Percentiles rank a stretch among this genome's conserved stretches.
These are phyloP conservation scores for Cucurbita ficifolia DNA, from an alignment of 306 rosid species.

Conservation along the genomic window DNA sequence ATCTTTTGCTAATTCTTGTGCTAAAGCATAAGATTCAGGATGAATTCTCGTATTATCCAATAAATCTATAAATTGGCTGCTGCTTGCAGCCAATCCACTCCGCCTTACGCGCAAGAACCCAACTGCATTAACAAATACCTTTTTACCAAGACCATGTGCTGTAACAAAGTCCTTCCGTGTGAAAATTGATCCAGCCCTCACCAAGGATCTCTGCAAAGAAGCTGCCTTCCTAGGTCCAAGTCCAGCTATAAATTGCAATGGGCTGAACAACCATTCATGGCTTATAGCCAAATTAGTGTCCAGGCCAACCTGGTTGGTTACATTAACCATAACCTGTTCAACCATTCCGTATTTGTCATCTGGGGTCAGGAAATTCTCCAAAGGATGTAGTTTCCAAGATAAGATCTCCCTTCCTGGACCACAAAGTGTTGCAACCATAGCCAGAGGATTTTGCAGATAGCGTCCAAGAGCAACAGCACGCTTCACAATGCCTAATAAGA, in stretches of 20 bases:
- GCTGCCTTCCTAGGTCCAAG: constrained; percentile 99
- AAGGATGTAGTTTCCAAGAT: constrained; percentile 75
- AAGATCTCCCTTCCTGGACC: constrained; percentile 83
- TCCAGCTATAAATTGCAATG: constrained; percentile 86
- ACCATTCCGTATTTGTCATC: constrained; percentile 82
- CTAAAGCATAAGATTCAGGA: constrained; percentile 84
- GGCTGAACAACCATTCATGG: constrained; percentile 91
- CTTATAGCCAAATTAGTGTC: constrained; percentile 78
- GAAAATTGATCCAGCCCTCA: constrained; percentile 77
- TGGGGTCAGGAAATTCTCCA: constrained; percentile 67
- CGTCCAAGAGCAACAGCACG: constrained; percentile 98
- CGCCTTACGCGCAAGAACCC: constrained; percentile 93
- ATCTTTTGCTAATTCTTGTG: constrained; percentile 93
- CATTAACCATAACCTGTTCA: constrained; percentile 93
- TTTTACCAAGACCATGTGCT: constrained; percentile 66
- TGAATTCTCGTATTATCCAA: constrained; percentile 97
- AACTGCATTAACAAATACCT: constrained; percentile 86
- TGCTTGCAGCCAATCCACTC: constrained; percentile 82
- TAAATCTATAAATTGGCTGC: constrained; percentile 86
- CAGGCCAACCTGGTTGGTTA: constrained; percentile 85
- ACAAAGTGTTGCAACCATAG: constrained; percentile 87
- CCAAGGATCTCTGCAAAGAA: constrained; percentile 76
- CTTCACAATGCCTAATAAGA: constrained; percentile 73
- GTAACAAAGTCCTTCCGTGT: constrained; percentile 82
- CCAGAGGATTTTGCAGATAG: constrained; percentile 90